Evolutionary conservation across 225 moss, liverwort and hornwort genomes (phyloP).

Genomic region (Rhytidiadelphus loreus): DNA sequence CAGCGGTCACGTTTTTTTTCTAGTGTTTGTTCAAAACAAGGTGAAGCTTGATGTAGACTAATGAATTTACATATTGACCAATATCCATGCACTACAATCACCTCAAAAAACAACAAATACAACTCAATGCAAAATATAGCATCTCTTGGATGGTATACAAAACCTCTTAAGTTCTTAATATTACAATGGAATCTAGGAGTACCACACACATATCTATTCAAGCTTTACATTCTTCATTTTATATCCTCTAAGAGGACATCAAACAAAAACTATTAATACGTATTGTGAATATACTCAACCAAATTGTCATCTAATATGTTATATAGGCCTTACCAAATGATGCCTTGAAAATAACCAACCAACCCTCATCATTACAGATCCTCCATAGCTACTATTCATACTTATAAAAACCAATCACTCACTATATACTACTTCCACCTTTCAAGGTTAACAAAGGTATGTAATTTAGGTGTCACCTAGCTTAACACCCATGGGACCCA

Average conservation of each 20-base stretch:
- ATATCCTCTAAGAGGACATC: not conserved
- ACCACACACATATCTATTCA: not conserved
- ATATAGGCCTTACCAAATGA: not conserved
- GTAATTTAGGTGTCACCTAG: not conserved
- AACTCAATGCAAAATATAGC: not conserved
- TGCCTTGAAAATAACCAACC: not conserved
- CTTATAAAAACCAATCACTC: not conserved
- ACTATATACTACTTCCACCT: no score
- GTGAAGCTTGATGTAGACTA: not conserved
- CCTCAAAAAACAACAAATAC: not conserved
- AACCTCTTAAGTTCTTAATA: not conserved
- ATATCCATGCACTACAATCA: not conserved
- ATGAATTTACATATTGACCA: accelerated
- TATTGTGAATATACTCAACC: no score
- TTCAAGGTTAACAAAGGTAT: no score
- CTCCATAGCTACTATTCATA: not conserved
- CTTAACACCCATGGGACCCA: not conserved
- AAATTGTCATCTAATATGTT: not conserved
- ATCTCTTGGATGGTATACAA: not conserved
- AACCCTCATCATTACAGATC: not conserved
- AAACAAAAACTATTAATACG: not conserved
- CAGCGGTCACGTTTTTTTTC: no score
- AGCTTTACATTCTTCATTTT: not conserved
- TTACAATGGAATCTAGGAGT: accelerated
- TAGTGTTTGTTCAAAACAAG: no score